phyloP scores from a whole-genome alignment of 805 yeast genomes.

The Kazachstania martiniae region DNA sequence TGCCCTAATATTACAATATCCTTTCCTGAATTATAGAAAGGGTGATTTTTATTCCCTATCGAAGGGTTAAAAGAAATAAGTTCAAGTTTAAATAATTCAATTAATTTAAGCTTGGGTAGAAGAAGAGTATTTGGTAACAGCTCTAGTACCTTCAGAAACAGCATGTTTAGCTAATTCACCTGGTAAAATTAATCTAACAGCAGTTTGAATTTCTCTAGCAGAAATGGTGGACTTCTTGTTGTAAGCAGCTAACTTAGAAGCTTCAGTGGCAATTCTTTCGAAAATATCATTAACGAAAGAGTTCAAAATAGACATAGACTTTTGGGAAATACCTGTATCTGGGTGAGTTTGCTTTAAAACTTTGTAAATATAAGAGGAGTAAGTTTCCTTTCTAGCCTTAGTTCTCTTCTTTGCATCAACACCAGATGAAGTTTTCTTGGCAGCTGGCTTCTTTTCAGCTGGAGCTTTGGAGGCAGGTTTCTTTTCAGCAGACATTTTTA shows the following conservation, averaged over 20 bases:
- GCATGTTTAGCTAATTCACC: conserved; percentile 99
- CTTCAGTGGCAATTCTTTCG: conserved; percentile 96
- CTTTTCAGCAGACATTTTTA: conserved; percentile 52
- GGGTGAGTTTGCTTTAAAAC: conserved; percentile 98
- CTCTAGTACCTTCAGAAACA: conserved; percentile 97
- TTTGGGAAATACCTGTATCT: conserved; percentile 98
- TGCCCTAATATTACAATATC: conserved; percentile 2
- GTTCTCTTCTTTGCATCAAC: conserved; percentile 81
- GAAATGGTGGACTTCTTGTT: conserved; percentile 97
- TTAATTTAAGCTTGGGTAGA: conserved; percentile 31
- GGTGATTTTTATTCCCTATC: background rate
- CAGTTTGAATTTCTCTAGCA: conserved; percentile 97
- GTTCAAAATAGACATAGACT: conserved; percentile 98
- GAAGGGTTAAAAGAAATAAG: background rate
- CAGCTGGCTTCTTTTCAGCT: conserved; percentile 44
- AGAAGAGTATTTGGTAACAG: conserved; percentile 92
- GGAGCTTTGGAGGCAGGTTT: conserved; percentile 31
- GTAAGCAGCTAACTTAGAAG: conserved; percentile 97
- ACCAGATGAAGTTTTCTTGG: conserved; percentile 82
- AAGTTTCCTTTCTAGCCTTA: conserved; percentile 95
- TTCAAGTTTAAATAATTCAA: too few species aligned
- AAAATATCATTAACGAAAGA: conserved; percentile 96
- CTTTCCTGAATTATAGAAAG: background rate
- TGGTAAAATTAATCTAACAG: conserved; percentile 94
- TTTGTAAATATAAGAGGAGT: conserved; percentile 96